Conservation (phyloP, 495 filamentous ascomycete species). For the Aspergillus avenaceus region DNA sequence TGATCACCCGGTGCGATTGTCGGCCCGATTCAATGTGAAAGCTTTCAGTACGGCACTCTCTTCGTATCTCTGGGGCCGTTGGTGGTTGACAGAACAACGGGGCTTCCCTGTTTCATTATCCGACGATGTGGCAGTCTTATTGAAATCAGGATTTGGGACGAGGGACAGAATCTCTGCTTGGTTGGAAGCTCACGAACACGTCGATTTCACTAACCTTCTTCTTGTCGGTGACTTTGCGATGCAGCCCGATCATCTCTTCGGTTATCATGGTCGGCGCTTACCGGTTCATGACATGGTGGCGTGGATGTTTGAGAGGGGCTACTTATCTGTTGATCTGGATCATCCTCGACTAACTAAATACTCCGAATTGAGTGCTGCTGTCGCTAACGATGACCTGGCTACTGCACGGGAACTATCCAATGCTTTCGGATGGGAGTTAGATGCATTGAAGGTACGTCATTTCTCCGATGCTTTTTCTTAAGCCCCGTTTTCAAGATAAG, state of each 20-base stretch:
- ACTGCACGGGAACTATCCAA: background rate
- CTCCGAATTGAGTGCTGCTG: background rate
- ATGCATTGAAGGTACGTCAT: constrained; percentile 1
- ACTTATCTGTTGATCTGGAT: background rate
- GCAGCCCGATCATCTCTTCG: background rate
- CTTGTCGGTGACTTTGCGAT: constrained; percentile 3
- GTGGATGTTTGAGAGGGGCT: background rate
- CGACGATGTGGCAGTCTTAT: constrained; percentile 1
- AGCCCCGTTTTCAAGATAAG: background rate
- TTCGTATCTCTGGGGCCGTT: background rate
- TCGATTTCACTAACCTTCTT: background rate
- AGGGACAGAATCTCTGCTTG: background rate
- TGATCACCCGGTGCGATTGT: background rate
- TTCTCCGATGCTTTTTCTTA: background rate
- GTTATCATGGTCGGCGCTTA: background rate
- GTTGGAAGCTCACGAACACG: constrained; percentile 2
- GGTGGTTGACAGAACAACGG: background rate
- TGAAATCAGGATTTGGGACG: constrained; percentile 3
- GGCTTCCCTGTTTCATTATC: background rate
- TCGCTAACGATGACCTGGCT: background rate
- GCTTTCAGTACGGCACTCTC: background rate
- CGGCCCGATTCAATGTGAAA: background rate
- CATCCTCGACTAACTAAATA: background rate
- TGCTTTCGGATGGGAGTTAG: constrained; percentile 3
- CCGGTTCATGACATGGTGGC: background rate